These are phyloP conservation scores for Paraconiothyrium sp. DNA, from an alignment of 2,329 filamentous ascomycete species.

Conservation along the genomic window DNA sequence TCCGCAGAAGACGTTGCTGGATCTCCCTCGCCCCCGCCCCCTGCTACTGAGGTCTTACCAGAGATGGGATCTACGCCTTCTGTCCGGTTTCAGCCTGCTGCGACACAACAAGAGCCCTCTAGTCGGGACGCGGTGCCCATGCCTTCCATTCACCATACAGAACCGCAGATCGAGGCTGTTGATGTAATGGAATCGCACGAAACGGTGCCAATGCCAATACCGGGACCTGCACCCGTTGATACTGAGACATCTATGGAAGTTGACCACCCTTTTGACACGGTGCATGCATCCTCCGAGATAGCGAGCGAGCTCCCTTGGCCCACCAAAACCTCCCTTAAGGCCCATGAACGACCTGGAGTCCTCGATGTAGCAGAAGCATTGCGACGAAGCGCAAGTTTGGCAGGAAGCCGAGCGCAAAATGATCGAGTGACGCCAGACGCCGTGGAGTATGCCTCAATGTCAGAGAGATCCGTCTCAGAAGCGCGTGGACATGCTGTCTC, in stretches of 20 bases:
- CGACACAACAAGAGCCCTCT: not conserved
- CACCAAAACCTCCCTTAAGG: not conserved
- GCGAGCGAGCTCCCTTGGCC: not conserved
- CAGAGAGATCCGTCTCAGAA: not conserved
- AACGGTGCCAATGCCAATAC: not conserved
- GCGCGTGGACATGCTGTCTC: not conserved
- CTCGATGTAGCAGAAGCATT: not conserved
- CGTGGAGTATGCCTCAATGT: not conserved
- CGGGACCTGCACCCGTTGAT: not conserved
- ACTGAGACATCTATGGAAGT: not conserved
- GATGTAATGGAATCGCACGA: not conserved
- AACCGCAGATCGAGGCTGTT: not conserved
- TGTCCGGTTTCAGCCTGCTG: not conserved
- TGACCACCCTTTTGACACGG: not conserved
- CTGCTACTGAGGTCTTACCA: not conserved
- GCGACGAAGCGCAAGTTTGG: not conserved
- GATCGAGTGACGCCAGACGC: not conserved
- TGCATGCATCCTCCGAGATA: not conserved
- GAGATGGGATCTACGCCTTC: not conserved
- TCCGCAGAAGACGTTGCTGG: too few species aligned
- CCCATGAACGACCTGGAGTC: not conserved
- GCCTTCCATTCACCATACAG: not conserved
- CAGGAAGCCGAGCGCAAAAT: not conserved
- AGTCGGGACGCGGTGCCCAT: too few species aligned
- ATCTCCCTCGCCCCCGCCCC: not conserved